A percentile compares a stretch with the other conserved stretches of the same genome.
These are phyloP conservation scores for Astrephomene gubernaculifera DNA, from an alignment of 139 green algal species.

Conservation along the genomic window DNA sequence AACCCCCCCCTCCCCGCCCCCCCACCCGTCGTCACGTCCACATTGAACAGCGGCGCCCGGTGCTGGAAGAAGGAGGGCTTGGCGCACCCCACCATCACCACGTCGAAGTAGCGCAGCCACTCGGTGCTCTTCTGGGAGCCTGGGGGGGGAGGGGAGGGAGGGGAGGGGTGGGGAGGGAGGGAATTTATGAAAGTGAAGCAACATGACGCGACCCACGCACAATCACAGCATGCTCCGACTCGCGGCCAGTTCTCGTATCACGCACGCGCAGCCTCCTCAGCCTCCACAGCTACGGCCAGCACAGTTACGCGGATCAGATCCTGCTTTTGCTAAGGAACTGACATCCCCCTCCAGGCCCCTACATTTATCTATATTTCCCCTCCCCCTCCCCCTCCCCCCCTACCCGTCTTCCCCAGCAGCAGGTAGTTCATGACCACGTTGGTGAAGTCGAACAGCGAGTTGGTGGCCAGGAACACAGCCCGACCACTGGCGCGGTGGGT, in stretches of 20 bases:
- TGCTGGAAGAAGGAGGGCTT: slow-evolving; percentile 88
- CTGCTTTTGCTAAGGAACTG: too few relatives aligned
- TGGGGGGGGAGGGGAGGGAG: not conserved
- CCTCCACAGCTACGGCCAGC: too few relatives aligned
- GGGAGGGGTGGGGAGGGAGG: not conserved
- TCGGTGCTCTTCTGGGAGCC: slow-evolving; percentile 53
- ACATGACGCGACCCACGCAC: not conserved
- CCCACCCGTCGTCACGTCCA: slow-evolving; percentile 60
- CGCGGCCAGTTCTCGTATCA: too few relatives aligned
- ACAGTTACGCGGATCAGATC: too few relatives aligned
- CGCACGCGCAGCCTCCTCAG: too few relatives aligned
- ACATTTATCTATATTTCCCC: too few relatives aligned
- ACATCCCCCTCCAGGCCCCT: too few relatives aligned
- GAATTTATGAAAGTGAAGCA: not conserved
- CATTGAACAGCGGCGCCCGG: slow-evolving; percentile 57
- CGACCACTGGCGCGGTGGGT: slow-evolving; percentile 69
- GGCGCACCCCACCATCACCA: slow-evolving; percentile 85
- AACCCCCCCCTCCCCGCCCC: not conserved
- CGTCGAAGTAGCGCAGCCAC: slow-evolving; percentile 96
- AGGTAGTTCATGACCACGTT: slow-evolving; percentile 98
- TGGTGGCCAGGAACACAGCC: slow-evolving; percentile 96
- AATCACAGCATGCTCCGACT: not conserved
- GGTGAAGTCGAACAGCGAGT: slow-evolving; percentile 97
- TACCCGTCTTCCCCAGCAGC: slow-evolving; percentile 44
- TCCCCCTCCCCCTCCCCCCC: not conserved